phyloP scores from a whole-genome alignment of 495 filamentous ascomycete species.

The Penicillium dipodomyicola region DNA sequence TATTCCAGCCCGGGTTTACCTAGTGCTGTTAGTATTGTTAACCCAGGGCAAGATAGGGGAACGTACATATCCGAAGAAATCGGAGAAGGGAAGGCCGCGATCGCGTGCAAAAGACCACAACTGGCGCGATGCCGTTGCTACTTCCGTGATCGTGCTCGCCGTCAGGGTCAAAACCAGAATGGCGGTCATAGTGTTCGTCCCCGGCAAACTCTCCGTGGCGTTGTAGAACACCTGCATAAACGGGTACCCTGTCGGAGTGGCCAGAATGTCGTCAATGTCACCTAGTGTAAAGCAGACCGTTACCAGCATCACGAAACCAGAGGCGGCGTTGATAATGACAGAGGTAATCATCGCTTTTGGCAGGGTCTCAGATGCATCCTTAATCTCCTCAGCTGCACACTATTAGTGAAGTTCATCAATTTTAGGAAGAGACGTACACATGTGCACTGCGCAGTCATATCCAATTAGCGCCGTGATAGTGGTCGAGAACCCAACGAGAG shows the following conservation, averaged over 20 bases:
- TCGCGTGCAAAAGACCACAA: slow-evolving; percentile 49
- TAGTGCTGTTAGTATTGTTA: neutral
- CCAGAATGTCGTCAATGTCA: slow-evolving; percentile 34
- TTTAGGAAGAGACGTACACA: slow-evolving; percentile 15
- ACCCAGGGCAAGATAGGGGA: neutral
- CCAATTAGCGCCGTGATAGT: slow-evolving; percentile 37
- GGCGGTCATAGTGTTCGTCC: slow-evolving; percentile 27
- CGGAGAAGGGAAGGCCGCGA: slow-evolving; percentile 40
- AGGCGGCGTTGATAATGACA: slow-evolving; percentile 32
- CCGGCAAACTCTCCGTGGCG: slow-evolving; percentile 20
- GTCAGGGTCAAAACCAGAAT: slow-evolving; percentile 35
- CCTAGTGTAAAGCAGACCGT: slow-evolving; percentile 42
- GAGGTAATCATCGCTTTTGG: slow-evolving; percentile 41
- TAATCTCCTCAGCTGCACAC: slow-evolving; percentile 43
- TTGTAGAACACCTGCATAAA: slow-evolving; percentile 33
- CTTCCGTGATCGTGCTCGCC: slow-evolving; percentile 28
- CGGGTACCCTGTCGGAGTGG: slow-evolving; percentile 30
- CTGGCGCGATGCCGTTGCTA: slow-evolving; percentile 41
- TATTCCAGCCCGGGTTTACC: slow-evolving; percentile 34
- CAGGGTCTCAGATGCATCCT: slow-evolving; percentile 37
- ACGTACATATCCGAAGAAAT: slow-evolving; percentile 33
- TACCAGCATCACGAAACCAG: slow-evolving; percentile 42
- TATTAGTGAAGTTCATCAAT: neutral
- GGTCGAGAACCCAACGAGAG: slow-evolving; percentile 5
- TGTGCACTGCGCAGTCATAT: slow-evolving; percentile 21